A percentile compares a stretch with the other conserved stretches of the same genome.
phyloP scores from a whole-genome alignment of 306 rosid species.

The Quercus agrifolia region DNA sequence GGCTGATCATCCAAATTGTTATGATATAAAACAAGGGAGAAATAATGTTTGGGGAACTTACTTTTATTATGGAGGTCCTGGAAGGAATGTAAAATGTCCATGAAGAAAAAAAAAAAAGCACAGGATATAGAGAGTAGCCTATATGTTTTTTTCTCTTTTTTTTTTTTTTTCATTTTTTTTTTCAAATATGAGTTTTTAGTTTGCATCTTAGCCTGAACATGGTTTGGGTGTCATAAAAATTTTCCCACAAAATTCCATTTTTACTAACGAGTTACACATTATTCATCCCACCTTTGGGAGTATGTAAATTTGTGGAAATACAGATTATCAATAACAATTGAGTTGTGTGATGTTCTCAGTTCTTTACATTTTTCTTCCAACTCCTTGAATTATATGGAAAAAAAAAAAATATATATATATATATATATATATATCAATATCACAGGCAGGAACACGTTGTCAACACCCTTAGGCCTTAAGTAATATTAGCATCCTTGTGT shows the following conservation, averaged over 20 bases:
- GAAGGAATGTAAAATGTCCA: slow-evolving; percentile 90
- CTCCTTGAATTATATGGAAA: not conserved
- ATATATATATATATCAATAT: not conserved
- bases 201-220: slow-evolving; percentile 27
- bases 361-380: slow-evolving; percentile 9
- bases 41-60: slow-evolving; percentile 92
- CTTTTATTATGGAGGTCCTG: slow-evolving; percentile 99
- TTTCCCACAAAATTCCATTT: slow-evolving; percentile 21
- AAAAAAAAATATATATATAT: not conserved
- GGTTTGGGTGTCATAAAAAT: slow-evolving; percentile 36
- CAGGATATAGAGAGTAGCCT: slow-evolving; percentile 14
- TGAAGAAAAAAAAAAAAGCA: slow-evolving; percentile 29
- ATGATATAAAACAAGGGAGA: slow-evolving; percentile 76
- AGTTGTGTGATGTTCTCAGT: slow-evolving; percentile 13
- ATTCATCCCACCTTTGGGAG: slow-evolving; percentile 31
- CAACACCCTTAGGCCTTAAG: not conserved
- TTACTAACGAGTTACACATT: slow-evolving; percentile 25
- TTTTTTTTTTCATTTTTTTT: not conserved
- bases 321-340: slow-evolving; percentile 30
- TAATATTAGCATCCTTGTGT: no score
- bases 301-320: slow-evolving; percentile 49
- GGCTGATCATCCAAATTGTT: slow-evolving; percentile 89
- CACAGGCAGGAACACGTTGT: not conserved
- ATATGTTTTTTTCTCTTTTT: slow-evolving; percentile 3
- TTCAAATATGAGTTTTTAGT: slow-evolving; percentile 18